A percentile compares a stretch with the other conserved stretches of the same genome.
phyloP scores from a whole-genome alignment of 2,329 filamentous ascomycete genomes.

The Chaetomiaceae sp. region DNA sequence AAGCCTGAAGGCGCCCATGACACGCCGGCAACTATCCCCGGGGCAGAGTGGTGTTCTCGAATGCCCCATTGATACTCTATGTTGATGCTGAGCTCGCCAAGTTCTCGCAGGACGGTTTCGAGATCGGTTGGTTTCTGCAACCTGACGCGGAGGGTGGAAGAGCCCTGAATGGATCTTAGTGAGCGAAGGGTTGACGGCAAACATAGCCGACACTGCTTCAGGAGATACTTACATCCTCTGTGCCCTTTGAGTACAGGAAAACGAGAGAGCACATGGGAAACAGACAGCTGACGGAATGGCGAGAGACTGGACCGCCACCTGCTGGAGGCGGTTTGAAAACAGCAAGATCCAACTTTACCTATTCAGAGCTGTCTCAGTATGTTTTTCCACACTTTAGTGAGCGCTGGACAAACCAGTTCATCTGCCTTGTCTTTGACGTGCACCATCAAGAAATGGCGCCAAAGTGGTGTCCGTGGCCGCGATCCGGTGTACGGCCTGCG shows the following conservation, averaged over 20 bases:
- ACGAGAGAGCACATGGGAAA: constrained; percentile 11
- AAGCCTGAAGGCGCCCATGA: neutral
- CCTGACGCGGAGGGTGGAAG: constrained; percentile 10
- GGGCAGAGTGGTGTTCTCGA: neutral
- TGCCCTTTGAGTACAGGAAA: constrained; percentile 17
- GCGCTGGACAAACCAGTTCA: constrained; percentile 18
- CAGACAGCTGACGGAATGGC: constrained; percentile 9
- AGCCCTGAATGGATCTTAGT: neutral
- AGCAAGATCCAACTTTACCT: constrained; percentile 24
- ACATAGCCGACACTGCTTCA: too few relatives aligned
- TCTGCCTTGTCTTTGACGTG: constrained; percentile 28
- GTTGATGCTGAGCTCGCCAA: constrained; percentile 11
- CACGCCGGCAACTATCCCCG: neutral
- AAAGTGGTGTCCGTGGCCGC: constrained; percentile 12
- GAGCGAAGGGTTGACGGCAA: too few relatives aligned
- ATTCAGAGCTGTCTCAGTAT: neutral
- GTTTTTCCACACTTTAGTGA: neutral
- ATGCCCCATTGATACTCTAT: constrained; percentile 2
- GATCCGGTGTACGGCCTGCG: constrained; percentile 20
- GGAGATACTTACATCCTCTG: constrained; percentile 12
- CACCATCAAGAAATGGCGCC: constrained; percentile 24
- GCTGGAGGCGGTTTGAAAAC: constrained; percentile 9
- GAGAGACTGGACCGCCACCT: neutral
- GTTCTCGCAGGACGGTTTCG: constrained; percentile 13
- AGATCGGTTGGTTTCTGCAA: constrained; percentile 17